Evolutionary conservation across 148 eudicot species (phyloP).

Genomic region (Fagopyrum tataricum): DNA sequence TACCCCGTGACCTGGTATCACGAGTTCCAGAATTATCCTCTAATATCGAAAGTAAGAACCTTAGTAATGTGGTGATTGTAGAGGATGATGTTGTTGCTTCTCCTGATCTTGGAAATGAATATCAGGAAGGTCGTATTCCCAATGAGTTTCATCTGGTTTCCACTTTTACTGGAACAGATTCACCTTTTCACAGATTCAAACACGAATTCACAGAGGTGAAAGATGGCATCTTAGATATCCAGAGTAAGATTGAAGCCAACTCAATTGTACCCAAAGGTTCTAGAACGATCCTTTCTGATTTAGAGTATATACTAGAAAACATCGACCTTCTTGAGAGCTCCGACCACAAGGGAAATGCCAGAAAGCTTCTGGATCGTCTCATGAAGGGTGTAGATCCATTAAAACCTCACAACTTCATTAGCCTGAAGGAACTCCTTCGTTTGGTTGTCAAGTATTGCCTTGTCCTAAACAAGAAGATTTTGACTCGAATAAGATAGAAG

Average conservation of each 20-base stretch:
- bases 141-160: neutral
- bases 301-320: neutral
- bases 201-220: neutral
- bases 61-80: too few relatives aligned
- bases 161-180: neutral
- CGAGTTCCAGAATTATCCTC: too few relatives aligned
- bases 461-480: neutral
- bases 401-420: too few relatives aligned
- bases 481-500: neutral
- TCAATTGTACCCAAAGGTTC: neutral
- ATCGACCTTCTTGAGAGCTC: neutral
- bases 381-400: neutral
- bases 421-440: neutral
- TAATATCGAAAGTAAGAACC: too few relatives aligned
- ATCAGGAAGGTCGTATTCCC: neutral
- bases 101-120: too few relatives aligned
- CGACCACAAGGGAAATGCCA: neutral
- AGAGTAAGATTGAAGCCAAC: neutral
- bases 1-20: too few relatives aligned
- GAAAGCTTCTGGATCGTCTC: neutral
- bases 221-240: neutral
- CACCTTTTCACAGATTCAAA: neutral
- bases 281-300: neutral
- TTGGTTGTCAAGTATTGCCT: neutral
- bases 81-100: too few relatives aligned